Base-by-base conservation (phyloP, 208 protist species). In the Angomonas deanei region DNA sequence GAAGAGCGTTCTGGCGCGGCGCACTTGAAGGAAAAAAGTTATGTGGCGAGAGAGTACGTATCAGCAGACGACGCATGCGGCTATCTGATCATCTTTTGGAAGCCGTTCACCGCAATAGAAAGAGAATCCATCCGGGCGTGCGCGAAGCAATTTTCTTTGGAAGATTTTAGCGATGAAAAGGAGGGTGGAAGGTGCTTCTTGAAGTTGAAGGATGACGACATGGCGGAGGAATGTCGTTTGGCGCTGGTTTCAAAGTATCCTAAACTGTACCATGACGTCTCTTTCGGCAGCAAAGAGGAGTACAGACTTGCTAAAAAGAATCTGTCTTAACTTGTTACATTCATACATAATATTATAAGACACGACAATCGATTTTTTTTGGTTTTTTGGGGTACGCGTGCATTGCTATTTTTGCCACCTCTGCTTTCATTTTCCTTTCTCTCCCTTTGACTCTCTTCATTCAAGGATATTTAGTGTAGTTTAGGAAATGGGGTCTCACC, bases 121-220 rank as follows among this genome's bases (percentile, higher is more conserved):
- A 62, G 63, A 2, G 47, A 26, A 11, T 50, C 23, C 15, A 52
- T 76, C 5, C 27, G 21, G 55, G 30, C 46, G 15, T 70, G 62
- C 55, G 71, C 69, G 11, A 24, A 30, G 5, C n/a, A 24, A 10
- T 63, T 71, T 1, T 61, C 72, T 2, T 10, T 53, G 19, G 70
- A 87, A 23, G 61, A 64, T 15, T 88, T 85, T 36, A 56, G 70
- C n/a, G 87, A 93, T 70, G 50, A 56, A 1, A 79, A 84, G 54
- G 77, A 88, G 49, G 84, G 84, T n/a, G 87, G 84, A 0, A 68
- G 87, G 1, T 70, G 70, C 17, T 91, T 91, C 68, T n/a, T 87
- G 8, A 59, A 71, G 13, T 89, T 82, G 57, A 3, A 24, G 0
- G 63, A 52, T 17, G 71, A 87, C 47, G 72, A 78, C 28, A 70